Percentiles rank a stretch among this genome's conserved stretches.
Evolutionary conservation across 2,329 filamentous ascomycete genomes (phyloP).

Genomic region (Furcasterigmium sp.): DNA sequence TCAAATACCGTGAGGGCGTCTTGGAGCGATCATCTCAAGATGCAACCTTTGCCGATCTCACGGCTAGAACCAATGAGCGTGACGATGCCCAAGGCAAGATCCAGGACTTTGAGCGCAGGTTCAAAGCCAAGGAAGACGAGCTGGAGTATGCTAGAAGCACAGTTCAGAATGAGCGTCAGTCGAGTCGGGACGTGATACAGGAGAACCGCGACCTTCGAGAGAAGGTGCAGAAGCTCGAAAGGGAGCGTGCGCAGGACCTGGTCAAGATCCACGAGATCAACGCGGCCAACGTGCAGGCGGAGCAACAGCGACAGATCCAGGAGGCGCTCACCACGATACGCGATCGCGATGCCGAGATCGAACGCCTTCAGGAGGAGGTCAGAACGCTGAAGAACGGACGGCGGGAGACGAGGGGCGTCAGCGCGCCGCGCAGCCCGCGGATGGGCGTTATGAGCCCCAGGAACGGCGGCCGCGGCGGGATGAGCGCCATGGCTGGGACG

Average conservation of each 20-base stretch:
- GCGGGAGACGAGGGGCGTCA: conserved; percentile 50
- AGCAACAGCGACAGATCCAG: conserved; percentile 30
- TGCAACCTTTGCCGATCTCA: conserved; percentile 24
- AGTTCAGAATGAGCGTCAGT: conserved; percentile 54
- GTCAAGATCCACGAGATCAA: conserved; percentile 43
- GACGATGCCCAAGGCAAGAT: conserved; percentile 33
- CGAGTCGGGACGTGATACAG: conserved; percentile 35
- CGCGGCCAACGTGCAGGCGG: conserved; percentile 24
- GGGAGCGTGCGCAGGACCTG: conserved; percentile 38
- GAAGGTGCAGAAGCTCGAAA: conserved; percentile 32
- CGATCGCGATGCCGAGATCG: conserved; percentile 49
- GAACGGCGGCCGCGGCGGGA: conserved; percentile 18
- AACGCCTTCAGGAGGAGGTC: conserved; percentile 42
- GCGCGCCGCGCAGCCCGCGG: conserved; percentile 54
- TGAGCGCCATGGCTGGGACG: conserved; percentile 24
- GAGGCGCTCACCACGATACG: conserved; percentile 35
- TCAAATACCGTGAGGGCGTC: neutral
- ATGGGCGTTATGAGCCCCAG: conserved; percentile 48
- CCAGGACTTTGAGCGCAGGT: conserved; percentile 31
- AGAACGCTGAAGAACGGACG: conserved; percentile 40
- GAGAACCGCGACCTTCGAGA: conserved; percentile 42
- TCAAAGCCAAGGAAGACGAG: conserved; percentile 33
- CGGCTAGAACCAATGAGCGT: conserved; percentile 27
- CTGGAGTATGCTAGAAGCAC: conserved; percentile 51
- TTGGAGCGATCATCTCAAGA: conserved; percentile 22